Evolutionary conservation across 1,284 basidiomycete genomes (phyloP), one percentile per base, ranked within the genome.

Genomic region (Ganoderma sinense): DNA sequence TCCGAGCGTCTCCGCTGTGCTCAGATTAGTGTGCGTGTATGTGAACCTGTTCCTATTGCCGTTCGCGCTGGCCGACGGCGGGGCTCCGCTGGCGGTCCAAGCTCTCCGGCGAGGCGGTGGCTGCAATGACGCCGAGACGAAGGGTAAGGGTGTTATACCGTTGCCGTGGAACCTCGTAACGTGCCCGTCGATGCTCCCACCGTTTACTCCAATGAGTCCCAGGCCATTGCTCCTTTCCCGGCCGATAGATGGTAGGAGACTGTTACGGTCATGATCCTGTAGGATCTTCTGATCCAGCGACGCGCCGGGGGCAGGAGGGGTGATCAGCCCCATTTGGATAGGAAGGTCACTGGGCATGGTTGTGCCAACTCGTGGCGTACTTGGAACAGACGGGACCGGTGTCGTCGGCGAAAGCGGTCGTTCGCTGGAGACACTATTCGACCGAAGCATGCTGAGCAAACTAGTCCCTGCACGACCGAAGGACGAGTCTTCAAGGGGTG

Each of bases 61-160:
- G 58, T 75, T 75, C 13, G 73, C 68, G 26, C 69, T 69, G 13
- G 65, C 41, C 56, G 71, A 45, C 2, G 71, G 68, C 1, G 77
- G 72, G 2, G 72, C 61, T 16, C 77, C 79, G 55, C 76, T 77
- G 56, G 85, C 84, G n/a, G 80, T 83, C 84, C 87, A 88, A 18
- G 86, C 79, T 31, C 81, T 84, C 73, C 87, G 82, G 58, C 82
- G 89, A 62, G 88, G 85, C 0, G 91, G 90, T 2, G 91, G 91
- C 61, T 91, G 89, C 63, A 92, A 82, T 20, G 89, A 87, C 0
- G 86, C 80, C 78, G 69, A 85, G 18, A 65, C 71, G 13, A 76
- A 69, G 31, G n/a, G n/a, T n/a, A 39, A 39, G 36, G 67, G 43
- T 10, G 62, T 43, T 4, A 67, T 39, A 20, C 66, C 69, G 29